phyloP scores from a whole-genome alignment of 306 rosid genomes.

The Pterocarpus santalinus region DNA sequence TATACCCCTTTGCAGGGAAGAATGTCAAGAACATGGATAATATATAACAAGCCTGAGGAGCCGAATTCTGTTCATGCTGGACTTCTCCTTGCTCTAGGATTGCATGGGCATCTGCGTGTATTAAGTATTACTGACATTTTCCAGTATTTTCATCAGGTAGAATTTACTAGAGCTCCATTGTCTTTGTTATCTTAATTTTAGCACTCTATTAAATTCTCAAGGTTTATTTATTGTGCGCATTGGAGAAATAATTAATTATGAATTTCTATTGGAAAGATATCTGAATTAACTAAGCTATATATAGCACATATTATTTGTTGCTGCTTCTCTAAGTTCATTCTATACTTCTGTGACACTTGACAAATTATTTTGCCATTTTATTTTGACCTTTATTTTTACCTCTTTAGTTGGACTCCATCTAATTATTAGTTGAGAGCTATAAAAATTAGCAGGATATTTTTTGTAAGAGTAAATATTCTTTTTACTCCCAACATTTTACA shows the following conservation, averaged over 20 bases:
- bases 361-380: conserved; percentile 35
- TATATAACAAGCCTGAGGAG: conserved; percentile 86
- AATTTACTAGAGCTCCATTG: conserved; percentile 42
- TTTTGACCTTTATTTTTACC: not conserved
- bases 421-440: conserved; percentile 1
- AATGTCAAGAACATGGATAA: conserved; percentile 96
- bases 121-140: conserved; percentile 78
- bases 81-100: conserved; percentile 90
- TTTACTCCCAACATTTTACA: too few relatives aligned
- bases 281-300: conserved; percentile 5
- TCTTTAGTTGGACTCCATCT: not conserved
- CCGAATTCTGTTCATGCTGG: conserved; percentile 96
- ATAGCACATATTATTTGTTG: conserved; percentile 8
- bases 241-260: conserved; percentile 8
- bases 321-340: conserved; percentile 16
- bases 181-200: conserved; percentile 27
- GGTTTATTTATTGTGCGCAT: conserved; percentile 10
- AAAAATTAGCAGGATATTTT: not conserved
- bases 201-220: conserved; percentile 21
- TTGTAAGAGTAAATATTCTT: not conserved
- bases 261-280: conserved; percentile 26
- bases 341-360: conserved; percentile 12
- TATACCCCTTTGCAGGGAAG: conserved; percentile 75
- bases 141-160: conserved; percentile 85
- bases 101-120: conserved; percentile 89